phyloP scores from a whole-genome alignment of 225 moss, liverwort and hornwort species.

The Neckera pumila region DNA sequence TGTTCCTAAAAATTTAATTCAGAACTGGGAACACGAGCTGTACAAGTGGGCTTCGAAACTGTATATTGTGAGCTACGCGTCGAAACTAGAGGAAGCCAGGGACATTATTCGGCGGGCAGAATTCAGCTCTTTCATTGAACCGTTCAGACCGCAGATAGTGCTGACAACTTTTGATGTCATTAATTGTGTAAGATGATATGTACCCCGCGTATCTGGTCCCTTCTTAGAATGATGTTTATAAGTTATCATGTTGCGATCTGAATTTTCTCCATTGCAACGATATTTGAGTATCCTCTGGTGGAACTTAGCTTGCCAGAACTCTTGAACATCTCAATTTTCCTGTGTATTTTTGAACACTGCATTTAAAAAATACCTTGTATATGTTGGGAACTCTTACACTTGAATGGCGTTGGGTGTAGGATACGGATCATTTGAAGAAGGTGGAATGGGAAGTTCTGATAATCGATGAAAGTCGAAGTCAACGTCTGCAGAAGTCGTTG shows the following conservation, averaged over 20 bases:
- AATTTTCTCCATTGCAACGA: not conserved
- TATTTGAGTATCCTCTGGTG: not conserved
- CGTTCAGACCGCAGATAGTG: constrained; percentile 64
- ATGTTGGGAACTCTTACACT: not conserved
- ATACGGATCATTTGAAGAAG: constrained; percentile 54
- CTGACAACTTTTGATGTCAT: constrained; percentile 79
- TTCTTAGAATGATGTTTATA: not conserved
- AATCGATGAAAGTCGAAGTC: constrained; percentile 68
- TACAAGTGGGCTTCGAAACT: constrained; percentile 52
- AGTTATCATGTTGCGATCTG: not conserved
- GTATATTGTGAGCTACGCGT: constrained; percentile 64
- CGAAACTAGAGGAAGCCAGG: constrained; percentile 58
- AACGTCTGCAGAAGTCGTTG: constrained; percentile 47
- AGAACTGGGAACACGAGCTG: constrained; percentile 76
- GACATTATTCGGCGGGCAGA: constrained; percentile 58
- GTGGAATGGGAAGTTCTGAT: constrained; percentile 74
- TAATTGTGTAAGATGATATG: constrained; percentile 41
- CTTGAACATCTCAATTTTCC: not conserved
- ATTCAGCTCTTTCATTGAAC: constrained; percentile 32
- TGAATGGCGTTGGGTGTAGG: constrained; percentile 27
- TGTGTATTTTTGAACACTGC: not conserved
- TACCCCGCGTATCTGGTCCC: not conserved
- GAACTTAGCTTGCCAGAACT: not conserved
- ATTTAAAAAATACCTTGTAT: not conserved
- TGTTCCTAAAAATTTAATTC: constrained; percentile 47